phyloP scores from a whole-genome alignment of 2,329 filamentous ascomycete genomes.

The Diplodia intermedia region DNA sequence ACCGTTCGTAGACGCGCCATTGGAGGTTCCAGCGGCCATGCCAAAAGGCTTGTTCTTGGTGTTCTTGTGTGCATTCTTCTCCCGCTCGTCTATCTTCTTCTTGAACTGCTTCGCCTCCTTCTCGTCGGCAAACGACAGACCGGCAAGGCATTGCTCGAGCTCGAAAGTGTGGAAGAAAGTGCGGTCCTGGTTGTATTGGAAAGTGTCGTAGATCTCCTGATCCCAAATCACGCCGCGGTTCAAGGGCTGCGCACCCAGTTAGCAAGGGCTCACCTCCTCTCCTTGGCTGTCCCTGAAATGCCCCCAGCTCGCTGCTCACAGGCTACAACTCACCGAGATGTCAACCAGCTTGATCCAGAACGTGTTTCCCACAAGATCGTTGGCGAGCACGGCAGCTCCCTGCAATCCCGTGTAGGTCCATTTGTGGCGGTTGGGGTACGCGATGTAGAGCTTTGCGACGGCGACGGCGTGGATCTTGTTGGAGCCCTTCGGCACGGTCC shows the following conservation, averaged over 20 bases:
- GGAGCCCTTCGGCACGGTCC: slow-evolving; percentile 86
- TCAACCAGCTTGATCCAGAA: slow-evolving; percentile 99
- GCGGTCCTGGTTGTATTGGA: slow-evolving; percentile 94
- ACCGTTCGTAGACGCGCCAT: slow-evolving; percentile 39
- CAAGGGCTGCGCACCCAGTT: slow-evolving; percentile 63
- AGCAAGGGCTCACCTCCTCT: slow-evolving; percentile 25
- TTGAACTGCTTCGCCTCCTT: slow-evolving; percentile 97
- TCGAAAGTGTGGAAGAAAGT: slow-evolving; percentile 99
- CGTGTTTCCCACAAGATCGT: slow-evolving; percentile 92
- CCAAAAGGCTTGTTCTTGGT: slow-evolving; percentile 79
- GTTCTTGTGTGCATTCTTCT: slow-evolving; percentile 92
- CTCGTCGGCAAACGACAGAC: slow-evolving; percentile 91
- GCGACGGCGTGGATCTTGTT: slow-evolving; percentile 99
- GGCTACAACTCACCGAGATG: slow-evolving; percentile 73
- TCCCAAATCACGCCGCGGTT: slow-evolving; percentile 92
- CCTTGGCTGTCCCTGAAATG: neutral
- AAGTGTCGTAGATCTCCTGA: slow-evolving; percentile 96
- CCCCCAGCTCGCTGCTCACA: slow-evolving; percentile 33
- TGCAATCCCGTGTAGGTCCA: slow-evolving; percentile 96
- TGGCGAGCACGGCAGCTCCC: slow-evolving; percentile 87
- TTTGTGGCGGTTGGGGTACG: slow-evolving; percentile 81
- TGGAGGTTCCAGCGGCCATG: slow-evolving; percentile 47
- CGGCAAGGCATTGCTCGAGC: slow-evolving; percentile 88
- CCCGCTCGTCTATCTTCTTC: slow-evolving; percentile 95
- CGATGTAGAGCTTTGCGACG: slow-evolving; percentile 91